These are phyloP conservation scores for Dryadomyces quercus-mongolicae DNA, from an alignment of 2,329 filamentous ascomycete genomes.

Conservation along the genomic window DNA sequence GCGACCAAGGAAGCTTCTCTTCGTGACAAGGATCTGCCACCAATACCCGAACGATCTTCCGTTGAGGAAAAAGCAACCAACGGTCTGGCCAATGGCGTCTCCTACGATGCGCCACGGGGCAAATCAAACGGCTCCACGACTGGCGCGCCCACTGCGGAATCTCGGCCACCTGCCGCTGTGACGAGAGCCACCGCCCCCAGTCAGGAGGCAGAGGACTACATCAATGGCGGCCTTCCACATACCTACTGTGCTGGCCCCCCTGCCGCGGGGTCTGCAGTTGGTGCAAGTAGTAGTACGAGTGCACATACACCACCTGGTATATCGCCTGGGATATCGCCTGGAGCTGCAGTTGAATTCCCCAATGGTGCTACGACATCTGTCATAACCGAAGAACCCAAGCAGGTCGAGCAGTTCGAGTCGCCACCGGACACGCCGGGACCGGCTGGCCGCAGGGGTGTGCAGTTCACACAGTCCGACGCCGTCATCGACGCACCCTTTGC, in stretches of 20 bases:
- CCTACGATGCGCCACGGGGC: background rate
- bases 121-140: background rate
- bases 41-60: slow-evolving; percentile 8
- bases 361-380: background rate
- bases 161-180: background rate
- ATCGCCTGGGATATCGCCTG: background rate
- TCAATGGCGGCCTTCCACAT: slow-evolving; percentile 24
- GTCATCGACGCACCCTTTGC: slow-evolving; percentile 29
- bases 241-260: slow-evolving; percentile 6
- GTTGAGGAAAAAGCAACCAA: background rate
- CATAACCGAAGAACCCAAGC: background rate
- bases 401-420: background rate
- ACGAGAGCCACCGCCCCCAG: background rate
- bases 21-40: slow-evolving; percentile 13
- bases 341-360: background rate
- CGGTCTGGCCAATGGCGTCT: background rate
- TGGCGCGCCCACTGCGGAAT: background rate
- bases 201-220: slow-evolving; percentile 22
- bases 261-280: background rate
- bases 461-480: slow-evolving; percentile 52
- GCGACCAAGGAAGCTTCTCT: background rate
- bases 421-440: slow-evolving; percentile 6
- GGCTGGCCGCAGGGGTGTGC: slow-evolving; percentile 52
- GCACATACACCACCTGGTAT: background rate
- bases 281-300: background rate